These are phyloP conservation scores for Neurospora tetraspora DNA, from an alignment of 495 filamentous ascomycete species.

Conservation along the genomic window DNA sequence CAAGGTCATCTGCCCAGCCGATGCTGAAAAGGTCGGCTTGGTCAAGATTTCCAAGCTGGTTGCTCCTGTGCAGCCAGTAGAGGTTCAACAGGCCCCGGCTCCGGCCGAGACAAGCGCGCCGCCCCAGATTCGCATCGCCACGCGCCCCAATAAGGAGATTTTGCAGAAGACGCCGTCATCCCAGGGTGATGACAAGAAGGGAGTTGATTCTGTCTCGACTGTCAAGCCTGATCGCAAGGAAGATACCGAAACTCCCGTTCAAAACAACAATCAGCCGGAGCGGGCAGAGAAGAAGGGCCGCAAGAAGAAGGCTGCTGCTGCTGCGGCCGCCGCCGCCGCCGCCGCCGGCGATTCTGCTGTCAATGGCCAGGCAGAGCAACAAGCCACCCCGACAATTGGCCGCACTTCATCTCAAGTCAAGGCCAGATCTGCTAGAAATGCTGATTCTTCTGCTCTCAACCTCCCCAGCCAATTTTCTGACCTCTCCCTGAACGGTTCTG, in stretches of 20 bases:
- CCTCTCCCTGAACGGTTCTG: constrained; percentile 5
- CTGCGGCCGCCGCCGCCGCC: constrained; percentile 20
- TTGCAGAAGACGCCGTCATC: constrained; percentile 21
- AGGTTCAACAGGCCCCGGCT: constrained; percentile 14
- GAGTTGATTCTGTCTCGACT: constrained; percentile 10
- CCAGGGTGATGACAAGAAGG: constrained; percentile 23
- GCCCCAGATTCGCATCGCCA: constrained; percentile 27
- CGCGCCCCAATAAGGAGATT: constrained; percentile 31
- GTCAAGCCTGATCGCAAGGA: constrained; percentile 34
- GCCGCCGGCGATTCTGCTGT: constrained; percentile 20
- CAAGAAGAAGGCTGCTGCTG: constrained; percentile 35
- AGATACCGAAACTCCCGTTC: constrained; percentile 26
- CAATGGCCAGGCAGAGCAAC: constrained; percentile 1
- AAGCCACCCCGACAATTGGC: constrained; percentile 7
- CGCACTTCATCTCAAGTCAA: constrained; percentile 18
- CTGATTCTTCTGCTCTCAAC: constrained; percentile 9
- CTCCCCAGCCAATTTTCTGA: constrained; percentile 9
- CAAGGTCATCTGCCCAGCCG: constrained; percentile 64
- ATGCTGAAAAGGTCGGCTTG: constrained; percentile 59
- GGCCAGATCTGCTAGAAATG: constrained; percentile 17
- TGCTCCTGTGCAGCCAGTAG: constrained; percentile 23
- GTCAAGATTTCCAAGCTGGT: constrained; percentile 39
- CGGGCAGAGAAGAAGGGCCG: constrained; percentile 37
- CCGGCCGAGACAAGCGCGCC: constrained; percentile 5
- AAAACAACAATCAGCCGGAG: constrained; percentile 22